Base-by-base conservation (phyloP, 768 basidiomycete species). In the Naematelia encephala region DNA sequence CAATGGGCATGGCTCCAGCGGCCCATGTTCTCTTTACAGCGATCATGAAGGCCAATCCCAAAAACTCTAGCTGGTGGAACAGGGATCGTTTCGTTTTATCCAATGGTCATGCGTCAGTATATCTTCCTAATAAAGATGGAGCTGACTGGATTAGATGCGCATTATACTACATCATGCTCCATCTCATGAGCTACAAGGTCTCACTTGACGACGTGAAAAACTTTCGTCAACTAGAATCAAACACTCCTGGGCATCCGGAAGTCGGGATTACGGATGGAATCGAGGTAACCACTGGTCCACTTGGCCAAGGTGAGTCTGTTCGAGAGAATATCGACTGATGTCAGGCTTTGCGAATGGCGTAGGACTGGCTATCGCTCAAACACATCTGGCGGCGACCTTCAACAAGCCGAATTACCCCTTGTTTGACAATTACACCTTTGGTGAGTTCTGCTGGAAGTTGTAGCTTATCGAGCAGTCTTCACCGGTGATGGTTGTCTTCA, bases 1-100 rank as follows among this genome's bases (percentile, higher is more conserved):
- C 91, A 23, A 87, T 94, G 90, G 70, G 70, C 45, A 72, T 73
- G 70, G 74, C 75, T 42, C 73, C 74, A 14, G 73, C 66, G 61
- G 77, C 76, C 56, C 76, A 78, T 67, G 68, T 77, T 56, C 66
- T 77, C 44, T 69, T 63, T 59, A 60, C 64, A 54, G 89, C 88
- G 19, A 90, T 91, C 83, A 77, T 96, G 80, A 88, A 88, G 64
- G 86, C 87, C 70, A 93, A 91, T 80, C 89, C 91, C 51, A 86
- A 86, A 77, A 87, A 83, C 81, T 85, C 91, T 43, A 87, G 89
- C 19, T 94, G 91, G 92, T 88, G 87, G 80, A 94, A 93, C 80
- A 87, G 93, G 61, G 92, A 96, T 82, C 87, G 92, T 79, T 97
- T 94, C 70, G 92, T 97, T 60, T 85, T 96, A 65, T 96, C 92